Base-by-base conservation (phyloP, 1,284 basidiomycete genomes). In the Marasmius fiardii region DNA sequence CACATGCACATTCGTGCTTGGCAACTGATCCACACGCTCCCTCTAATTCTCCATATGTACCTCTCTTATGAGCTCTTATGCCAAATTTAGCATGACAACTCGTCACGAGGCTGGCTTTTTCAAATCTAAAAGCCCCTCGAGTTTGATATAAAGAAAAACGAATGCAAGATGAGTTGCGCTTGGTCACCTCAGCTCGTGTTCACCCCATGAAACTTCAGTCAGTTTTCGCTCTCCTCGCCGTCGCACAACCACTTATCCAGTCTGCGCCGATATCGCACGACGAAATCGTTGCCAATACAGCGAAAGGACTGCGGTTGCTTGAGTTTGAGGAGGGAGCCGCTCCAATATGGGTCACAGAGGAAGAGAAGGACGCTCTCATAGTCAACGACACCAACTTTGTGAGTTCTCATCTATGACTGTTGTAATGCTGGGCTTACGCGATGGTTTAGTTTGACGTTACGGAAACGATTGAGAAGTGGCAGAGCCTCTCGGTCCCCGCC, bases 401-500 rank as follows among this genome's bases (percentile, higher is more conserved):
- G 31, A 31, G 49, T 39, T n/a, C 49, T 47, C 49, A 3, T 1
- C 8, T 49, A 12, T 20, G 21, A 20, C 47, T 11, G 12, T n/a
- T 24, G 11, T 20, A 11, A 43, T 33, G 23, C n/a, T 33, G 20
- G 6, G 21, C 49, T 20, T 35, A 18, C 28, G 33, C 31, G 2
- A 34, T 34, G n/a, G n/a, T n/a, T n/a, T n/a, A 57, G 56, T 58
- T 58, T 41, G 57, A 58, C 34, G 47, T 58, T 28, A 58, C 57
- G 2, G 54, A 55, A 12, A 51, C 49, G 11, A 55, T 52, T 41
- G 49, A 55, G 43, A 20, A 33, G 16, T 44, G 43, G 39, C 35
- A 54, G 28, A 47, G 28, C 20, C 26, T 21, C 16, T 24, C 44
- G 3, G 20, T 24, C n/a, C 20, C 26, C 4, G 26, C 18, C 24